Conservation (phyloP, 2,329 filamentous ascomycete genomes). For the Ascochyta lentis region DNA sequence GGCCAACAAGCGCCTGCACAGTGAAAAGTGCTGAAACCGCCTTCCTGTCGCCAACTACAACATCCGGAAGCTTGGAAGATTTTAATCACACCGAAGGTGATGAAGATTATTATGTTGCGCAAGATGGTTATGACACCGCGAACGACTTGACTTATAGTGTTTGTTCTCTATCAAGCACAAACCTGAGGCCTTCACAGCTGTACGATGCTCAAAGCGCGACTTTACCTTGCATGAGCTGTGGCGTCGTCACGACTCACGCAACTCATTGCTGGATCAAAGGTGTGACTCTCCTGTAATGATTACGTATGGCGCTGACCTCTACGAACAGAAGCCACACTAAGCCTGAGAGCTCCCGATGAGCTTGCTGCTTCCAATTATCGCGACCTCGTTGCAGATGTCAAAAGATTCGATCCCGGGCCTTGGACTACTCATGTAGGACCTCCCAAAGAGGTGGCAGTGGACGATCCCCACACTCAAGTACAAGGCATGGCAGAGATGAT, state of each 20-base stretch:
- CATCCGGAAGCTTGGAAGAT: neutral
- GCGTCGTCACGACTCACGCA: neutral
- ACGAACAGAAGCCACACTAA: neutral
- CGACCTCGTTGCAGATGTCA: slow-evolving; percentile 18
- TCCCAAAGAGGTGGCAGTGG: slow-evolving; percentile 7
- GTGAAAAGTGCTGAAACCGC: neutral
- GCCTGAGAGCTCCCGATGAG: slow-evolving; percentile 11
- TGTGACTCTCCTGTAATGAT: neutral
- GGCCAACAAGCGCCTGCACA: neutral
- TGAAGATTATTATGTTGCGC: neutral
- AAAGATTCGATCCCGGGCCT: slow-evolving; percentile 35
- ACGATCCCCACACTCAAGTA: slow-evolving; percentile 12
- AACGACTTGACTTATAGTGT: neutral
- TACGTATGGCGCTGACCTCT: neutral
- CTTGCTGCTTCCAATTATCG: slow-evolving; percentile 22
- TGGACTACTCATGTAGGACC: slow-evolving; percentile 29
- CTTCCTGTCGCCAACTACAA: neutral
- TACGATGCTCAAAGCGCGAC: neutral
- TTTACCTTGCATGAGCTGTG: slow-evolving; percentile 39
- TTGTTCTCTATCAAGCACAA: neutral
- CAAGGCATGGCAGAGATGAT: slow-evolving; percentile 25
- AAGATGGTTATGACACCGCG: neutral
- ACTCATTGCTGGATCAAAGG: slow-evolving; percentile 1
- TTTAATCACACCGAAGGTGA: neutral
- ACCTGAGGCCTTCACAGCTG: neutral